A percentile compares a stretch with the other conserved stretches of the same genome.
These are phyloP conservation scores for Aureobasidium sp. DNA, from an alignment of 2,329 filamentous ascomycete species.

Conservation along the genomic window DNA sequence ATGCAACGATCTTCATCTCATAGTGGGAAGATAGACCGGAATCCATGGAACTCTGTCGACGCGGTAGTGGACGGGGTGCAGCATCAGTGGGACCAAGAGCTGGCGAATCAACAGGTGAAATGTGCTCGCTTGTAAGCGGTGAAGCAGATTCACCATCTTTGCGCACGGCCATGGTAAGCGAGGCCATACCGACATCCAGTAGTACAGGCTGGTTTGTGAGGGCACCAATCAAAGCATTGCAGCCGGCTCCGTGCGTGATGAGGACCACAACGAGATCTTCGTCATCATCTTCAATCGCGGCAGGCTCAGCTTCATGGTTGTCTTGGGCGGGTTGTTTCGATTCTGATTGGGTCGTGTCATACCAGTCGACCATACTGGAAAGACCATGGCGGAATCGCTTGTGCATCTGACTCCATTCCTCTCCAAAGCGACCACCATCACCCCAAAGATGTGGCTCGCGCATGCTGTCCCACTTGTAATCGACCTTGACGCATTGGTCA, in stretches of 20 bases:
- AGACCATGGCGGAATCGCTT: slow-evolving; percentile 76
- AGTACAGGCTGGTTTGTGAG: slow-evolving; percentile 87
- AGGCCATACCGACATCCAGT: slow-evolving; percentile 83
- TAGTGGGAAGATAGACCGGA: slow-evolving; percentile 52
- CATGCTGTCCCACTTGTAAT: slow-evolving; percentile 96
- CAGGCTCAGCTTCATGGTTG: slow-evolving; percentile 27
- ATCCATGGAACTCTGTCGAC: slow-evolving; percentile 37
- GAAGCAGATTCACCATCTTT: slow-evolving; percentile 36
- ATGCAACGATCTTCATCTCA: slow-evolving; percentile 68
- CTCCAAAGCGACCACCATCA: slow-evolving; percentile 76
- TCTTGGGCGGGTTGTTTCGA: slow-evolving; percentile 40
- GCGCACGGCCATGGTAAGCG: slow-evolving; percentile 77
- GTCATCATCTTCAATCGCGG: slow-evolving; percentile 38
- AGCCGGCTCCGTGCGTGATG: slow-evolving; percentile 90
- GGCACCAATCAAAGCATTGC: slow-evolving; percentile 89
- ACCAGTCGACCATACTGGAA: slow-evolving; percentile 77
- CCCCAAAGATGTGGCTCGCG: slow-evolving; percentile 72
- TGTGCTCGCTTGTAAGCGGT: background rate
- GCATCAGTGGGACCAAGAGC: background rate
- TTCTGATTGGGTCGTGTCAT: slow-evolving; percentile 37
- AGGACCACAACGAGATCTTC: slow-evolving; percentile 75
- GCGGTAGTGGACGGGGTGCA: slow-evolving; percentile 22
- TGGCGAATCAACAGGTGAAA: background rate
- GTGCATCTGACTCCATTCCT: slow-evolving; percentile 97
- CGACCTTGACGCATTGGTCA: slow-evolving; percentile 77